Percentiles rank a stretch among this genome's conserved stretches.
Evolutionary conservation across 2,329 filamentous ascomycete genomes (phyloP).

Genomic region (Paecilomyces sp.): DNA sequence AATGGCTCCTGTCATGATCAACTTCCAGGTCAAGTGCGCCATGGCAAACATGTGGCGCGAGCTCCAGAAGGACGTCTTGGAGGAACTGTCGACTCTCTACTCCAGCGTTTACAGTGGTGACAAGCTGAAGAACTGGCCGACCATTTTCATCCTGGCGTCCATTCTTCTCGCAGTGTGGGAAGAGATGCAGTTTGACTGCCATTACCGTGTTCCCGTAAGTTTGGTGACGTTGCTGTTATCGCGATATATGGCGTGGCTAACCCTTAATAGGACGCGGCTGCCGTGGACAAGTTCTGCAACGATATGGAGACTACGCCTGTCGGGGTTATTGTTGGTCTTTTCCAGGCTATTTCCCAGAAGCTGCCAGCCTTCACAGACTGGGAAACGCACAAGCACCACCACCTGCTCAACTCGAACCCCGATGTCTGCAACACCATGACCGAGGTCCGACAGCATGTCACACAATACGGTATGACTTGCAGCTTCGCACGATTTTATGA

Average conservation of each 20-base stretch:
- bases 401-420: conserved; percentile 80
- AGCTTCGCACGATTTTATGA: neutral
- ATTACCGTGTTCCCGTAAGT: conserved; percentile 71
- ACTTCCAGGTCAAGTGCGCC: conserved; percentile 97
- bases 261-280: conserved; percentile 54
- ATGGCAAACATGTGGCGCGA: conserved; percentile 98
- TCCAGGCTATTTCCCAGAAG: conserved; percentile 97
- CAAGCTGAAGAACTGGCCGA: conserved; percentile 97
- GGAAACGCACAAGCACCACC: conserved; percentile 86
- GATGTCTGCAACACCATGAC: conserved; percentile 95
- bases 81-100: conserved; percentile 86
- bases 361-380: conserved; percentile 87
- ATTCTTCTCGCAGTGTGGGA: conserved; percentile 95
- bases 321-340: conserved; percentile 90
- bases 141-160: conserved; percentile 93
- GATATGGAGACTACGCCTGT: conserved; percentile 97
- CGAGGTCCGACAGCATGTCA: conserved; percentile 85
- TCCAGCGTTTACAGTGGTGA: conserved; percentile 97
- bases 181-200: conserved; percentile 97
- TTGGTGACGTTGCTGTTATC: neutral
- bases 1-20: conserved; percentile 96
- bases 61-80: conserved; percentile 89
- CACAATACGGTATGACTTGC: conserved; percentile 76
- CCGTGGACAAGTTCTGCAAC: conserved; percentile 87
- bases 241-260: conserved; percentile 5